phyloP scores from a whole-genome alignment of 176 grass and related monocot genomes.

The Typha latifolia region DNA sequence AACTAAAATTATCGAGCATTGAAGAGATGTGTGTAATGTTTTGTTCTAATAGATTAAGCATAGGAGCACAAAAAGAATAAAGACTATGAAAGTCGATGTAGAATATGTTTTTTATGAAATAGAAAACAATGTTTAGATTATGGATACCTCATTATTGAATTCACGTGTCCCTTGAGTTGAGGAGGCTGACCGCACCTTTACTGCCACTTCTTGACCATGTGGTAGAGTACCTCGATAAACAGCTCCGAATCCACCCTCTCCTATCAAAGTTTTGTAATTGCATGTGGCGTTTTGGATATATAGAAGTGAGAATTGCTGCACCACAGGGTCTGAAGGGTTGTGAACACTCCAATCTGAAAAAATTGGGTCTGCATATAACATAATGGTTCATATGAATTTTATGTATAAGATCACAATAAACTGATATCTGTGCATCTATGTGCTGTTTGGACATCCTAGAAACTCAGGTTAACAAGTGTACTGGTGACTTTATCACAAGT shows the following conservation, averaged over 20 bases:
- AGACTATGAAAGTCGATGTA: not conserved
- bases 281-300: constrained; percentile 50
- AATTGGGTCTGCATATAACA: constrained; percentile 44
- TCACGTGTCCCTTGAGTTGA: constrained; percentile 64
- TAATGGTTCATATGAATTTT: not conserved
- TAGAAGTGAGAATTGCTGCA: constrained; percentile 48
- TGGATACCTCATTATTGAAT: constrained; percentile 65
- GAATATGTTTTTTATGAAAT: not conserved
- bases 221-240: constrained; percentile 58
- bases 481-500: too few relatives aligned
- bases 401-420: not conserved
- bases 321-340: constrained; percentile 32
- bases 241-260: constrained; percentile 69
- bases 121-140: not conserved
- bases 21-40: too few relatives aligned
- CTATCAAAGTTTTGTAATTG: constrained; percentile 56
- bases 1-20: too few relatives aligned
- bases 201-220: constrained; percentile 63
- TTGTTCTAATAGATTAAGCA: not conserved
- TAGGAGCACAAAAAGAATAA: not conserved
- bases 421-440: constrained; percentile 12
- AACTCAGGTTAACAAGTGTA: too few relatives aligned
- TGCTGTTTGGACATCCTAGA: not conserved
- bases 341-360: constrained; percentile 39
- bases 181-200: constrained; percentile 58